Base-by-base conservation (phyloP, 2,329 filamentous ascomycete genomes). In the Eutypella sp. region DNA sequence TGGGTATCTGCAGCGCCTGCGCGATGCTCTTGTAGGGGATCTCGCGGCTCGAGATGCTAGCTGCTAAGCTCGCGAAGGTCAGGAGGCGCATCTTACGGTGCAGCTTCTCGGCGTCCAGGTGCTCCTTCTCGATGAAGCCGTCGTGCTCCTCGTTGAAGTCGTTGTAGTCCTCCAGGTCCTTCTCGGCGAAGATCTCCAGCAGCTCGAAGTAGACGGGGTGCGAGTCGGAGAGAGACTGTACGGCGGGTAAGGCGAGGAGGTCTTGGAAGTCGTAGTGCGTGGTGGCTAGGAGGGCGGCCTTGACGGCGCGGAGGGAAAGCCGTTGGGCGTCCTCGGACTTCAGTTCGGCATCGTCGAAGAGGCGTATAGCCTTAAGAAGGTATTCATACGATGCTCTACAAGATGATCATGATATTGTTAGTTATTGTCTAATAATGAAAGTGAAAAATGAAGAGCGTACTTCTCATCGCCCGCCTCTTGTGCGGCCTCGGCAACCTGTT, bases 41-140 rank as follows among this genome's bases (percentile, higher is more conserved):
- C 62, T 93, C 89, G 61, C 92, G 87, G 60, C 82, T 88, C 50
- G 87, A 85, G 19, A 86, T 86, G 56, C 86, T 83, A 31, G 92
- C 89, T 18, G 92, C 90, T 54, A 97, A 78, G 55, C 87, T 92
- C 55, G 92, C 86, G 56, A 99, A 87, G 13, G 93, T 97, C 48
- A 99, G 80, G 39, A 99, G 82, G 57, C 93, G 89, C 79, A 97
- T 96, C 78, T 99, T 99, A 68, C 87, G 89, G 76, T 90, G 83
- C 56, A 97, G 80, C 51, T 81, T 82, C 44, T 80, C 79, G 60
- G 79, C 77, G 63, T 95, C 84, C 41, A 85, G 78, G 54, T 81
- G 79, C 62, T 89, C 80, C 61, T 85, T 78, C 67, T 91, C 84
- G 50, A 97, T 72, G 73, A 89, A 96, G 52, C 85, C 87, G 54